A percentile compares a stretch with the other conserved stretches of the same genome.
These are phyloP conservation scores for Gnaphalium uliginosum DNA, from an alignment of 129 eudicot genomes.

Conservation along the genomic window DNA sequence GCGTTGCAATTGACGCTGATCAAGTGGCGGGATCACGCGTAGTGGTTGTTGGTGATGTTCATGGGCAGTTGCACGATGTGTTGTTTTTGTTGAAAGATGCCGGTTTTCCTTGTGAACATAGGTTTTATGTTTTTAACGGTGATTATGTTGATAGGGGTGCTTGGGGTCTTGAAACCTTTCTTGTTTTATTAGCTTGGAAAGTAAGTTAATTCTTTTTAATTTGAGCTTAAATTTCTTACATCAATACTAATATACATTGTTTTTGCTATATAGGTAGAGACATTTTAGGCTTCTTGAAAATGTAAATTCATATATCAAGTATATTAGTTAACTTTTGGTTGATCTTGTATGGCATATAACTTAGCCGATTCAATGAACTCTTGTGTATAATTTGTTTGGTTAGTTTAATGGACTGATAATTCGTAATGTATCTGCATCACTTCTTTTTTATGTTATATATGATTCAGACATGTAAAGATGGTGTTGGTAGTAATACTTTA, in stretches of 20 bases:
- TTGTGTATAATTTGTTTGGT: slow-evolving; percentile 23
- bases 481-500: slow-evolving; percentile 9
- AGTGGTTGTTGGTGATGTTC: slow-evolving; percentile 93
- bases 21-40: slow-evolving; percentile 43
- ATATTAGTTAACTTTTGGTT: neutral
- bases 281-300: neutral
- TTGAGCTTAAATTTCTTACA: slow-evolving; percentile 9
- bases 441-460: neutral
- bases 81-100: slow-evolving; percentile 65
- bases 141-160: slow-evolving; percentile 99
- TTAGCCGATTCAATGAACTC: slow-evolving; percentile 1
- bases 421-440: slow-evolving; percentile 11
- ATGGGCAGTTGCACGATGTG: slow-evolving; percentile 96
- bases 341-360: neutral
- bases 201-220: slow-evolving; percentile 38
- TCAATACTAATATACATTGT: neutral
- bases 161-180: slow-evolving; percentile 94
- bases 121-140: slow-evolving; percentile 87
- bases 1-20: slow-evolving; percentile 57
- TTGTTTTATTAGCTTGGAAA: slow-evolving; percentile 86
- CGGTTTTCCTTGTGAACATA: slow-evolving; percentile 61
- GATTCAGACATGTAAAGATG: neutral
- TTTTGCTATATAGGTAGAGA: neutral
- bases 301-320: neutral
- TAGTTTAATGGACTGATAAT: neutral